Percentiles rank a stretch among this genome's conserved stretches.
Evolutionary conservation across 2,329 filamentous ascomycete species (phyloP).

Genomic region (Aspergillus spinulosporus): DNA sequence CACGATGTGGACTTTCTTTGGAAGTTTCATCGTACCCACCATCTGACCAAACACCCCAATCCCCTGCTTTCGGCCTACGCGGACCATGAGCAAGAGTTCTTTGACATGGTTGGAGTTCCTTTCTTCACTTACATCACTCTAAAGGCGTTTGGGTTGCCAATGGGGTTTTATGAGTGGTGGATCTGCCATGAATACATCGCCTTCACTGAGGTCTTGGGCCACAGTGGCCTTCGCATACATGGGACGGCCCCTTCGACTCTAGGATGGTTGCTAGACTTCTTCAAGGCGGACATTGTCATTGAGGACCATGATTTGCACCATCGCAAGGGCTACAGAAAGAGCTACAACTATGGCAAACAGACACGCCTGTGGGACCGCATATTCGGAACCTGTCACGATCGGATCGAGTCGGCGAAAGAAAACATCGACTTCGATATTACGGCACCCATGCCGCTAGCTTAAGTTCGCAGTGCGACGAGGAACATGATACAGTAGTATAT

Average conservation of each 20-base stretch:
- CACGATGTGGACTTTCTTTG: slow-evolving; percentile 19
- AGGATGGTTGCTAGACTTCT: slow-evolving; percentile 14
- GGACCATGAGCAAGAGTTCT: slow-evolving; percentile 21
- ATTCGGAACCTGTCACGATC: slow-evolving; percentile 19
- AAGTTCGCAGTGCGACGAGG: not conserved
- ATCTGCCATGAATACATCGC: slow-evolving; percentile 20
- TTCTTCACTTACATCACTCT: slow-evolving; percentile 17
- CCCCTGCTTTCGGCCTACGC: slow-evolving; percentile 19
- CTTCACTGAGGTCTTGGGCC: slow-evolving; percentile 20
- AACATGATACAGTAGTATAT: not conserved
- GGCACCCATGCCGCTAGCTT: slow-evolving; percentile 14
- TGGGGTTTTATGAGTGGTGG: slow-evolving; percentile 24
- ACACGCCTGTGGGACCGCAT: slow-evolving; percentile 23
- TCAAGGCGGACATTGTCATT: slow-evolving; percentile 20
- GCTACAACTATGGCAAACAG: slow-evolving; percentile 23
- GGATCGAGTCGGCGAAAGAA: slow-evolving; percentile 14
- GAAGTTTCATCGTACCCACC: slow-evolving; percentile 20
- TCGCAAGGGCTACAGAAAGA: slow-evolving; percentile 21
- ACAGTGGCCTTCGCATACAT: slow-evolving; percentile 20
- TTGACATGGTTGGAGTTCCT: slow-evolving; percentile 19
- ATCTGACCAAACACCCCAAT: slow-evolving; percentile 21
- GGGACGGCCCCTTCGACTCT: slow-evolving; percentile 13
- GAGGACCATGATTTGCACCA: slow-evolving; percentile 23
- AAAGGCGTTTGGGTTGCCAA: slow-evolving; percentile 16
- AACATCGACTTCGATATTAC: slow-evolving; percentile 20